Evolutionary conservation across 768 basidiomycete species (phyloP).

Genomic region (Asterophora lycoperdoides): DNA sequence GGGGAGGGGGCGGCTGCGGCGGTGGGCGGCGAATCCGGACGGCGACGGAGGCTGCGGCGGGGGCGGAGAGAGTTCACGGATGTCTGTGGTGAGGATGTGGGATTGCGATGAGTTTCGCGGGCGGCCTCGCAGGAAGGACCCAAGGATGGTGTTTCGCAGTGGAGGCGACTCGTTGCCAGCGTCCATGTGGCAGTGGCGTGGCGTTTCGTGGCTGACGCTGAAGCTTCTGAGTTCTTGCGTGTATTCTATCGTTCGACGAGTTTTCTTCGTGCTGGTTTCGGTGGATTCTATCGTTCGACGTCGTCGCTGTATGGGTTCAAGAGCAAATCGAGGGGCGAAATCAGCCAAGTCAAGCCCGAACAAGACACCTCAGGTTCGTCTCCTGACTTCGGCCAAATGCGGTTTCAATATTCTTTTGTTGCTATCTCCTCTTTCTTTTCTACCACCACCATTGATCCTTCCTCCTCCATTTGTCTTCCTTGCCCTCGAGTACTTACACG

Average conservation of each 20-base stretch:
- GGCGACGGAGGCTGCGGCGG: conserved; percentile 36
- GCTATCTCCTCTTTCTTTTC: neutral
- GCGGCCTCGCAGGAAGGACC: conserved; percentile 66
- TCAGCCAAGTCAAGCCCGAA: conserved; percentile 7
- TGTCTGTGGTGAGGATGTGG: conserved; percentile 38
- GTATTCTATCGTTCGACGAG: neutral
- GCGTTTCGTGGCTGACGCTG: neutral
- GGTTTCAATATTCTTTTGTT: conserved; percentile 2
- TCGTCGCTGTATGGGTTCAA: conserved; percentile 10
- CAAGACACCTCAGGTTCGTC: conserved; percentile 14
- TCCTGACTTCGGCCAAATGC: conserved; percentile 1
- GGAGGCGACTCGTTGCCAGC: conserved; percentile 40
- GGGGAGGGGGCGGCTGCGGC: conserved; percentile 28
- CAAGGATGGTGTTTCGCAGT: conserved; percentile 61
- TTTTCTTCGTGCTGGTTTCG: too few species aligned
- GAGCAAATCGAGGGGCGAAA: conserved; percentile 4
- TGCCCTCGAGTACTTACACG: too few species aligned
- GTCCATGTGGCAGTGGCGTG: conserved; percentile 20
- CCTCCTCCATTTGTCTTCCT: neutral
- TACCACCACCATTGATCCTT: neutral
- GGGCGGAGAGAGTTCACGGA: conserved; percentile 43
- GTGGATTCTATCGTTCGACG: neutral
- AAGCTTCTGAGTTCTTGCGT: too few species aligned
- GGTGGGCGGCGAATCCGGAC: conserved; percentile 18
- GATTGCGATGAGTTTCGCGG: conserved; percentile 67